Percentiles rank a stretch among this genome's conserved stretches.
Conservation (phyloP, 2,329 filamentous ascomycete species). For the Microdochium paspali region DNA sequence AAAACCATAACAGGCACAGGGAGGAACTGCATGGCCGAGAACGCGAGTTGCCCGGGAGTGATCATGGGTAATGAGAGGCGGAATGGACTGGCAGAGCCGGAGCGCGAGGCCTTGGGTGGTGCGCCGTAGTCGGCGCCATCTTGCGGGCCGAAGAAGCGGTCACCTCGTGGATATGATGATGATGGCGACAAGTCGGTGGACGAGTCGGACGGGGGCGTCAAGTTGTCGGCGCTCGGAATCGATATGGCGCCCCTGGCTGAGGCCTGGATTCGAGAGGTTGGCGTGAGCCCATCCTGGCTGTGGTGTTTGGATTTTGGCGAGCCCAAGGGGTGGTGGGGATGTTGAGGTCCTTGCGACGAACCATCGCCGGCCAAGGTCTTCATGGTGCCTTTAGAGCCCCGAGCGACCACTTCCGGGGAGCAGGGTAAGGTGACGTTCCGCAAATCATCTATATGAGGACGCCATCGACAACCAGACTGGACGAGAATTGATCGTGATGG, state of each 20-base stretch:
- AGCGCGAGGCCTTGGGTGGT: constrained; percentile 2
- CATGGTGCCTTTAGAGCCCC: neutral
- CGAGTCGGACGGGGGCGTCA: neutral
- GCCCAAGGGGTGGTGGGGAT: neutral
- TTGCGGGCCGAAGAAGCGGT: neutral
- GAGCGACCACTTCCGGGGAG: neutral
- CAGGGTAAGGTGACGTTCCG: neutral
- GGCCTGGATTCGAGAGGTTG: neutral
- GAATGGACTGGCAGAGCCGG: constrained; percentile 23
- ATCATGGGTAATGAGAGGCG: constrained; percentile 33
- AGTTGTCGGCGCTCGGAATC: neutral
- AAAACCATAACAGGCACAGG: constrained; percentile 64
- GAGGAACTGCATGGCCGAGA: constrained; percentile 63
- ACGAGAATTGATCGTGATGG: neutral
- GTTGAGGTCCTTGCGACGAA: neutral
- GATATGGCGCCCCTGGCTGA: neutral
- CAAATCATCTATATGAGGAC: neutral
- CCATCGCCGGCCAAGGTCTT: neutral
- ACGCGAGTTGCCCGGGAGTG: constrained; percentile 46
- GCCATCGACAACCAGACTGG: neutral
- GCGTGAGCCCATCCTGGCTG: neutral
- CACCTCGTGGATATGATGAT: neutral
- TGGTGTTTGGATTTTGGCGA: neutral
- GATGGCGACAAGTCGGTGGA: neutral
- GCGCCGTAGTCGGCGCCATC: neutral